Evolutionary conservation across 2,329 filamentous ascomycete genomes (phyloP).

Genomic region (Nannizziopsis barbatae): DNA sequence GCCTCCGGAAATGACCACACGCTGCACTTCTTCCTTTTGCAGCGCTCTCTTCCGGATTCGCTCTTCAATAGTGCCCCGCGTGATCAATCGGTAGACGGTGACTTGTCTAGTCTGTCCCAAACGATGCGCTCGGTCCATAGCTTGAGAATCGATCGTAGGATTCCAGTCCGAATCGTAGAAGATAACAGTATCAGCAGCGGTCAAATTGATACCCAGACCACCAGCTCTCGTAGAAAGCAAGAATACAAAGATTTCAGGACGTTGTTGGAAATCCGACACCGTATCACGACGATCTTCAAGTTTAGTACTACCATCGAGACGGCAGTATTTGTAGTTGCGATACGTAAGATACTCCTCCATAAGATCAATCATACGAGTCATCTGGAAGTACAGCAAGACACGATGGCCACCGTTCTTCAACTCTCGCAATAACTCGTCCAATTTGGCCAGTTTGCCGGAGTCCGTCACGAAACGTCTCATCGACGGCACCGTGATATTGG

Average conservation of each 20-base stretch:
- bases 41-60: constrained; percentile 91
- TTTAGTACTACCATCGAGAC: constrained; percentile 92
- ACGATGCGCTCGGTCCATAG: constrained; percentile 98
- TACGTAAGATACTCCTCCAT: constrained; percentile 99
- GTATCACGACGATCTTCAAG: constrained; percentile 94
- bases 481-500: constrained; percentile 81
- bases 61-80: constrained; percentile 91
- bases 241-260: constrained; percentile 94
- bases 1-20: constrained; percentile 88
- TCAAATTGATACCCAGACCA: constrained; percentile 96
- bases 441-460: constrained; percentile 85
- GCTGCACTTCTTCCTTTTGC: constrained; percentile 97
- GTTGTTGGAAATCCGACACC: constrained; percentile 89
- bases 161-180: constrained; percentile 99
- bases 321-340: constrained; percentile 97
- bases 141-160: constrained; percentile 94
- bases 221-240: constrained; percentile 89
- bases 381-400: constrained; percentile 97
- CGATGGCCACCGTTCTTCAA: constrained; percentile 89
- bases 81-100: constrained; percentile 95
- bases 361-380: constrained; percentile 98
- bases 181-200: constrained; percentile 92
- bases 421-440: constrained; percentile 75
- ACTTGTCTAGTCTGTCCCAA: constrained; percentile 92
- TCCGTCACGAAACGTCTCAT: constrained; percentile 98